Conservation (phyloP, 441 rosid genomes). For the Arabidopsis hybrid region DNA sequence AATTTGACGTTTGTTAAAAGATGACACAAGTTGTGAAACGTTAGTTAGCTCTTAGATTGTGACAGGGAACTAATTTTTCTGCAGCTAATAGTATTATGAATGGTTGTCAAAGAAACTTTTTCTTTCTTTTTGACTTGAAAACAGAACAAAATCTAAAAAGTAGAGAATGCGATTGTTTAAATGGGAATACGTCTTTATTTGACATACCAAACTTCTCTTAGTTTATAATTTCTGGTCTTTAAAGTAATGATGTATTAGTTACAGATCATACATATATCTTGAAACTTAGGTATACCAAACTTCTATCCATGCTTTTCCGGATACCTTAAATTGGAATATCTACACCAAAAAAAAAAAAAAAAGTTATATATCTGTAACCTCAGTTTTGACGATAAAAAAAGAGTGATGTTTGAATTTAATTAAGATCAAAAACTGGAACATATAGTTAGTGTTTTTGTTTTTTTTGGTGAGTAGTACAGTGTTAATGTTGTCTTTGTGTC, state of each 20-base stretch:
- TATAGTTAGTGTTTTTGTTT: no score
- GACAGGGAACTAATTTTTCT: conserved; percentile 40
- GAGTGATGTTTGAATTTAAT: no score
- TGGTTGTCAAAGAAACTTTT: conserved; percentile 34
- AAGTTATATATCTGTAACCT: no score
- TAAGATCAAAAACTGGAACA: no score
- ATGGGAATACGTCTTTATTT: conserved; percentile 18
- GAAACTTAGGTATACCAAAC: conserved; percentile 34
- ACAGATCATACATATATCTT: not conserved
- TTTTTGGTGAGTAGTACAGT: no score
- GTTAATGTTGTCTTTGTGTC: no score
- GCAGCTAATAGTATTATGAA: conserved; percentile 34
- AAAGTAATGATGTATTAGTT: not conserved
- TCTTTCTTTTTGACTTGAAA: conserved; percentile 28
- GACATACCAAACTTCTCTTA: conserved; percentile 32
- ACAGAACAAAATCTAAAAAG: conserved; percentile 19
- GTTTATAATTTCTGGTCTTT: not conserved
- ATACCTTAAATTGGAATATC: no score
- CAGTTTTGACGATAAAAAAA: no score
- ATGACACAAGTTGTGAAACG: conserved; percentile 26
- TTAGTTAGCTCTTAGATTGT: conserved; percentile 33
- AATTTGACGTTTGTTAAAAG: conserved; percentile 8
- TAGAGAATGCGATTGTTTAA: conserved; percentile 20
- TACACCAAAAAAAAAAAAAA: no score
- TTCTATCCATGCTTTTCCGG: not conserved